Evolutionary conservation across 257 asterid species (phyloP).

Genomic region (Agastache rugosa): DNA sequence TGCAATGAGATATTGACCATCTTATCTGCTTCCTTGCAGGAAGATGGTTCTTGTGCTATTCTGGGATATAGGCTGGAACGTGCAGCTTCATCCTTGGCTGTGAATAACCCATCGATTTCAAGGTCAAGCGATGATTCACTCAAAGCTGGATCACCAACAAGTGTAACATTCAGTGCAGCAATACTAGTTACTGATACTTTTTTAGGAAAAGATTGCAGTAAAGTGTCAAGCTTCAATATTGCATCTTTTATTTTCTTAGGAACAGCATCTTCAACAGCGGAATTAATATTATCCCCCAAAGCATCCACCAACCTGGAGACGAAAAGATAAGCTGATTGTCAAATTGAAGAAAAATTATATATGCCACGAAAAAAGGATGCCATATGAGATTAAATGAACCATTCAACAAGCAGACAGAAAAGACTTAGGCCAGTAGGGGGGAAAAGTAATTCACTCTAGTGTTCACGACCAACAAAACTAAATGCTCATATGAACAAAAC

Average conservation of each 20-base stretch:
- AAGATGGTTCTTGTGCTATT: conserved; percentile 39
- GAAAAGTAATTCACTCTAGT: background rate
- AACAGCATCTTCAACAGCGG: conserved; percentile 79
- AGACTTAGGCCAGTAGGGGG: background rate
- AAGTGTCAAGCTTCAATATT: conserved; percentile 56
- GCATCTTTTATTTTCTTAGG: conserved; percentile 66
- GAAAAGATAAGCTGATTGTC: background rate
- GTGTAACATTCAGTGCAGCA: conserved; percentile 70
- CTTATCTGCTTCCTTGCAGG: conserved; percentile 55
- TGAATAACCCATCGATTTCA: conserved; percentile 71
- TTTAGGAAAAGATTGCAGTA: conserved; percentile 78
- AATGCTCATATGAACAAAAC: background rate
- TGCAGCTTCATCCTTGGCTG: conserved; percentile 45
- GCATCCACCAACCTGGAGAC: conserved; percentile 75
- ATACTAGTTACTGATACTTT: conserved; percentile 63
- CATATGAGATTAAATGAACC: background rate
- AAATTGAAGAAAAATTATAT: background rate
- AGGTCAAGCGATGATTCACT: conserved; percentile 64
- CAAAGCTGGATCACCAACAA: conserved; percentile 68
- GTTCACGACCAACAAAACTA: background rate
- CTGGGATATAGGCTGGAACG: conserved; percentile 40
- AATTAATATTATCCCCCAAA: conserved; percentile 61
- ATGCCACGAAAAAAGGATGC: background rate
- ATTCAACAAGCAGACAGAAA: conserved; percentile 21
- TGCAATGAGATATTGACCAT: conserved; percentile 77